Conservation (phyloP, 2,329 filamentous ascomycete species). For the Coleophoma eucalyptorum region DNA sequence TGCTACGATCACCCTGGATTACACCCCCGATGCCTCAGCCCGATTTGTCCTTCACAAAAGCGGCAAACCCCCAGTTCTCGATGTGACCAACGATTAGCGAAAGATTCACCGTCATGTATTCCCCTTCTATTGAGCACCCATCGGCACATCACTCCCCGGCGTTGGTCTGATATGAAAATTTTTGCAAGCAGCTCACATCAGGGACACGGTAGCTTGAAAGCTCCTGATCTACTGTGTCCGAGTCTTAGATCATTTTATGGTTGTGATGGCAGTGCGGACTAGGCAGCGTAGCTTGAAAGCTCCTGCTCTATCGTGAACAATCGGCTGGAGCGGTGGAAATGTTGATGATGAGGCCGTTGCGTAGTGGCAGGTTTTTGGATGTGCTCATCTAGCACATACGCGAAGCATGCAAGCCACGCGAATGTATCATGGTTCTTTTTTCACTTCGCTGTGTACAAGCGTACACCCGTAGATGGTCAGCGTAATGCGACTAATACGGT, state of each 20-base stretch:
- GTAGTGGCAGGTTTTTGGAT: no score
- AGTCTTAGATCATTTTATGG: constrained; percentile 4
- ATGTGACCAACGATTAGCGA: constrained; percentile 30
- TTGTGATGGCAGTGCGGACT: constrained; percentile 8
- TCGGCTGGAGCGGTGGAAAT: no score
- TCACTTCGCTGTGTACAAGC: no score
- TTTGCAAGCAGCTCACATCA: constrained; percentile 6
- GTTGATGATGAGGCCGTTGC: no score
- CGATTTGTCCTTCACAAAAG: constrained; percentile 14
- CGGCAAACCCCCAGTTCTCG: constrained; percentile 13
- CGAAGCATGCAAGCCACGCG: no score
- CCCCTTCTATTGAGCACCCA: constrained; percentile 18
- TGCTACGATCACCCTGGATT: not conserved
- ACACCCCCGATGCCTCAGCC: constrained; percentile 8
- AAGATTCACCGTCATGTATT: constrained; percentile 34
- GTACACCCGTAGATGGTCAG: no score
- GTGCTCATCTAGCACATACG: no score
- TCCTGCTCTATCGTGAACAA: constrained; percentile 15
- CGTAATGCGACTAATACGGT: no score
- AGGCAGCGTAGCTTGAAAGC: constrained; percentile 29
- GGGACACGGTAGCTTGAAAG: constrained; percentile 31
- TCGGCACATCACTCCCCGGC: constrained; percentile 24
- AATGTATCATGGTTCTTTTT: no score
- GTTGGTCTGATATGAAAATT: constrained; percentile 20
- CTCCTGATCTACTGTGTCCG: constrained; percentile 18